Base-by-base conservation (phyloP, 352 stramenopile species). In the Pythium rishiriense region DNA sequence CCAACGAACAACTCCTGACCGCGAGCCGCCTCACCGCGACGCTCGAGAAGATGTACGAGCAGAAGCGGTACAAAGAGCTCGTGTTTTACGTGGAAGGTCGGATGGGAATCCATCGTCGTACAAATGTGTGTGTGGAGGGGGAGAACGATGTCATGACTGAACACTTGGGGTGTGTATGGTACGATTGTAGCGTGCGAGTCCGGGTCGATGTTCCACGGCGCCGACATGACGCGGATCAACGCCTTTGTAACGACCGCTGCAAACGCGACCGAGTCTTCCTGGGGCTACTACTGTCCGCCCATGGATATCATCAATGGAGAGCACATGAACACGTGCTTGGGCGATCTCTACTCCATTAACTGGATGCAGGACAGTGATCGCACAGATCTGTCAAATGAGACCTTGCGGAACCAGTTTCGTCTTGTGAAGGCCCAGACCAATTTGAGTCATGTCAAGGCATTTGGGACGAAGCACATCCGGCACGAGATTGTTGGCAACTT, bases 331-430 rank as follows among this genome's bases (percentile, higher is more conserved):
- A 93, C 88, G 21, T 97, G 90, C 45, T 72, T 97, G 1, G 90
- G 89, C 17, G 89, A 97, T 62, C 60, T 96, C 39, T 97, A 96
- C 72, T 97, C 89, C 26, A 70, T 97, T 21, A 96, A 96, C 54
- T 97, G 88, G 87, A 96, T 97, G 83, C 81, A 97, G 61, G 88
- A 97, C 73, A 96, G 85, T 59, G 89, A 97, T 58, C 70, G 79
- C 29, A 90, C 83, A 4, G 82, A 93, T 54, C 65, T 95, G 17
- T 89, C 87, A 15, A 77, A 55, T 3, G 88, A 97, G 62, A 88
- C 85, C 12, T 70, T 97, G n/a, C 77, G 70, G 26, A 68, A 79
- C 29, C 90, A 97, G 72, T 96, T 82, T 57, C 60, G 79, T 14
- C 62, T 73, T 9, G 76, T 97, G 29, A 88, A 93, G 67, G 73